These are phyloP conservation scores for Purpureocillium takamizusanense DNA, from an alignment of 2,329 filamentous ascomycete genomes.

Conservation along the genomic window DNA sequence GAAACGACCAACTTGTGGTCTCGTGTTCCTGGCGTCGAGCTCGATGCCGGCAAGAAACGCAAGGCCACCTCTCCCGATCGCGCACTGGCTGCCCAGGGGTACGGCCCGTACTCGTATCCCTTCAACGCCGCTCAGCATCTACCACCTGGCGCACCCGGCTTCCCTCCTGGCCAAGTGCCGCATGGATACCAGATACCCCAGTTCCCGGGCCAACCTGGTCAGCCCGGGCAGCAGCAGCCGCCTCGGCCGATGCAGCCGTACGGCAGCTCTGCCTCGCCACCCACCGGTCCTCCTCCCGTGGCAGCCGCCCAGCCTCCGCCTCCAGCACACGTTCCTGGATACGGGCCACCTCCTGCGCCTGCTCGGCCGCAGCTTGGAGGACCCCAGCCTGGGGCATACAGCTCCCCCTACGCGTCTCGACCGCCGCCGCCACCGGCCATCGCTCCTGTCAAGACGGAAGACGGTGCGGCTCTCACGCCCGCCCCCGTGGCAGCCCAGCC, in stretches of 20 bases:
- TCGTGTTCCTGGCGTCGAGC: conserved; percentile 46
- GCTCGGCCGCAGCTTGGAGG: conserved; percentile 21
- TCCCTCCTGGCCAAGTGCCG: conserved; percentile 22
- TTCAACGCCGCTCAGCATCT: conserved; percentile 25
- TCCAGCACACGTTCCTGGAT: conserved; percentile 24
- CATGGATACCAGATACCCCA: conserved; percentile 24
- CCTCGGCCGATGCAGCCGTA: conserved; percentile 20
- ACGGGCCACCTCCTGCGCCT: conserved; percentile 25
- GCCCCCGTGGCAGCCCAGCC: conserved; percentile 8
- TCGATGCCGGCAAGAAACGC: conserved; percentile 53
- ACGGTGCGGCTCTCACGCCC: conserved; percentile 11
- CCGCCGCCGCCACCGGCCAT: conserved; percentile 20
- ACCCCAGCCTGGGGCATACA: conserved; percentile 23
- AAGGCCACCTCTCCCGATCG: conserved; percentile 45
- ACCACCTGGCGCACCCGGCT: conserved; percentile 20
- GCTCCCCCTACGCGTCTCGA: conserved; percentile 26
- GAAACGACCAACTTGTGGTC: conserved; percentile 48
- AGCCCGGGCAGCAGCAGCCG: conserved; percentile 15
- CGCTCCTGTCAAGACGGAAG: conserved; percentile 18
- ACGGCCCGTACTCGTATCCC: conserved; percentile 25
- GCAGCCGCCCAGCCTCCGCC: conserved; percentile 19
- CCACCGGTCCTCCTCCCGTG: conserved; percentile 12
- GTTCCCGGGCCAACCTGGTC: conserved; percentile 15
- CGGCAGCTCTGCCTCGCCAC: conserved; percentile 16
- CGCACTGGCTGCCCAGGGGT: conserved; percentile 26